Evolutionary conservation across 2,329 filamentous ascomycete species (phyloP), one percentile per base, ranked within the genome.

Genomic region (Phymatotrichopsis omnivora): DNA sequence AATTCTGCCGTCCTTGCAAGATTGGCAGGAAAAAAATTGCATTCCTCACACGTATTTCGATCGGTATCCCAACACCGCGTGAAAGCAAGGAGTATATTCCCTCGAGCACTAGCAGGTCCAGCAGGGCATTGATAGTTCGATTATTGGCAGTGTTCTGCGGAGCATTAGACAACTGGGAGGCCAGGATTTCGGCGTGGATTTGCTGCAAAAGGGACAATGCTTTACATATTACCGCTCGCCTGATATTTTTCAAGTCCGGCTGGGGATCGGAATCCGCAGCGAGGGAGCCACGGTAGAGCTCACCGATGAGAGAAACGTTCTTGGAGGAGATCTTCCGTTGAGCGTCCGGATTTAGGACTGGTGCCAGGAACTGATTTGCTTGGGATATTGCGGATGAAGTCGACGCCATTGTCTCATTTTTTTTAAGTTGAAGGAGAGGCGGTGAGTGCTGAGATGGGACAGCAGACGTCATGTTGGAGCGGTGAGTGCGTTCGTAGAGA

Each of bases 51-150:
- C 54, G 40, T 17, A 52, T 42, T 33, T 55, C 46, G 29, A 56
- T 42, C 7, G 54, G 54, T 11, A 55, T 46, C 2, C 52, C 54
- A 4, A 58, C 52, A 11, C 56, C 55, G 3, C 38, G 27, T 2
- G 56, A 57, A 10, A 55, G 31, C 5, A 52, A 54, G 5, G 57
- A 55, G 27, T 59, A 59, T 37, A 59, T 53, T 12, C 56, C 57
- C 37, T 59, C 56, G 5, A 59, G 45, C 3, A 57, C 43, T 12
- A 58, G 36, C 16, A 59, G 44, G 32, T 59, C 57, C 4, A 57
- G 47, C 12, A 59, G 52, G 19, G 50, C 49, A 27, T 44, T 49
- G 6, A 58, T 46, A 20, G 48, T 56, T 14, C 56, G 51, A 16
- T 50, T 49, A 12, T 57, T 52, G 5, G 42, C 43, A 10, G 52